Percentiles rank a stretch among this genome's conserved stretches.
phyloP scores from a whole-genome alignment of 306 rosid species.

The Mimosa pudica region DNA sequence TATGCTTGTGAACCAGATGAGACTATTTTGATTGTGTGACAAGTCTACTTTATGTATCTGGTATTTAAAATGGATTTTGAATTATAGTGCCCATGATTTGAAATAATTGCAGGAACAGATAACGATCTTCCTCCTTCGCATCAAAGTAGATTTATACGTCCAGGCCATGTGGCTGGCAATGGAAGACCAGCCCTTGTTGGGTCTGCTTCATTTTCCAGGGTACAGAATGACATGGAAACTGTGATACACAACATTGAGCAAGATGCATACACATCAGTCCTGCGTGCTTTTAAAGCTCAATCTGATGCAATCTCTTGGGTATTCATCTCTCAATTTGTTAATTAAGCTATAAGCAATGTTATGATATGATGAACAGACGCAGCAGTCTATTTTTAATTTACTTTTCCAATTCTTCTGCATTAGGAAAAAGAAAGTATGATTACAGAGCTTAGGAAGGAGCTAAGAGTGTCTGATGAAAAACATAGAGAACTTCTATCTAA shows the following conservation, averaged over 20 bases:
- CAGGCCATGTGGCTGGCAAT: conserved; percentile 48
- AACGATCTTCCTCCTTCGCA: conserved; percentile 83
- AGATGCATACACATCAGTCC: conserved; percentile 83
- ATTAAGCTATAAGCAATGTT: conserved; percentile 12
- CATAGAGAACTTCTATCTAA: conserved; percentile 78
- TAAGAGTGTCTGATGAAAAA: conserved; percentile 87
- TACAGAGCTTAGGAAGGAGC: conserved; percentile 90
- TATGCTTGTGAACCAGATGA: conserved; percentile 6
- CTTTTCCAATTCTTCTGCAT: conserved; percentile 1
- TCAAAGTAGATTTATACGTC: conserved; percentile 64
- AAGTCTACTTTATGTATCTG: background rate
- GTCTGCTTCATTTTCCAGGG: conserved; percentile 52
- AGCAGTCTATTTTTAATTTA: background rate
- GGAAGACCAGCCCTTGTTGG: conserved; percentile 64
- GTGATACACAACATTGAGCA: conserved; percentile 82
- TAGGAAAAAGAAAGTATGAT: conserved; percentile 89
- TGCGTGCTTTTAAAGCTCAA: conserved; percentile 89
- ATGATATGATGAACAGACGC: conserved; percentile 11
- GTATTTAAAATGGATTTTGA: conserved; percentile 20
- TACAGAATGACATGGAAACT: conserved; percentile 68
- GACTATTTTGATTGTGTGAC: conserved; percentile 1
- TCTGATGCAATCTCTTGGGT: conserved; percentile 81
- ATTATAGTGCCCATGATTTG: conserved; percentile 13
- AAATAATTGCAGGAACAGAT: conserved; percentile 71
- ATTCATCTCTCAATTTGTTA: conserved; percentile 8